phyloP scores from a whole-genome alignment of 176 grass and related monocot species.

The Carex kokanica region DNA sequence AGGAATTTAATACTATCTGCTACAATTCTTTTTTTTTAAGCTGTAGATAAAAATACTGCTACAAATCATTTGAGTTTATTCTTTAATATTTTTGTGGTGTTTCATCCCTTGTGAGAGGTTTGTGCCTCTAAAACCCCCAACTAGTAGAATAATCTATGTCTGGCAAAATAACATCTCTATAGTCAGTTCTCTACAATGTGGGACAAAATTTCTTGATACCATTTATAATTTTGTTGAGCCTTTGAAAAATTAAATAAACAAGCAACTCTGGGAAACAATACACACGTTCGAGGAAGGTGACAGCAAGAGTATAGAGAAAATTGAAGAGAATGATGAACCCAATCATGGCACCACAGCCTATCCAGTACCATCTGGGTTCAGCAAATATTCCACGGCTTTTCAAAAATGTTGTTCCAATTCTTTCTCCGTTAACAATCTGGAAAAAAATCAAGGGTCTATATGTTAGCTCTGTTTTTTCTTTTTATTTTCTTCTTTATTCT shows the following conservation, averaged over 20 bases:
- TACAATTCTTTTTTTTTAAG: too few relatives aligned
- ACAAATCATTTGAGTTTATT: neutral
- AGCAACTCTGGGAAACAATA: neutral
- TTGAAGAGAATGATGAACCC: conserved; percentile 81
- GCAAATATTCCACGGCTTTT: conserved; percentile 66
- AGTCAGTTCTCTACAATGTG: neutral
- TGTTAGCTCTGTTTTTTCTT: neutral
- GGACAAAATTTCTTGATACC: neutral
- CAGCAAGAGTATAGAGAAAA: conserved; percentile 57
- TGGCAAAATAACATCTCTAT: too few relatives aligned
- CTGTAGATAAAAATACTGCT: neutral
- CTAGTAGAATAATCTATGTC: too few relatives aligned
- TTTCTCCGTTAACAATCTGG: conserved; percentile 27
- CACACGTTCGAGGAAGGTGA: conserved; percentile 56
- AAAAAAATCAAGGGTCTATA: neutral
- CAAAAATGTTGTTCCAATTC: conserved; percentile 53
- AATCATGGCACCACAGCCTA: conserved; percentile 67
- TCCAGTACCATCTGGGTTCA: conserved; percentile 96
- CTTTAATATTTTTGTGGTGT: neutral
- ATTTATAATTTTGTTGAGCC: neutral
- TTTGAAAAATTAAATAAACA: neutral
- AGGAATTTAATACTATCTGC: neutral
- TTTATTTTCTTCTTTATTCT: too few relatives aligned
- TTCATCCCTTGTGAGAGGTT: too few relatives aligned
- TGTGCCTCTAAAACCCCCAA: too few relatives aligned